Conservation (phyloP, 495 filamentous ascomycete species). For the Achaetomiella virescens region DNA sequence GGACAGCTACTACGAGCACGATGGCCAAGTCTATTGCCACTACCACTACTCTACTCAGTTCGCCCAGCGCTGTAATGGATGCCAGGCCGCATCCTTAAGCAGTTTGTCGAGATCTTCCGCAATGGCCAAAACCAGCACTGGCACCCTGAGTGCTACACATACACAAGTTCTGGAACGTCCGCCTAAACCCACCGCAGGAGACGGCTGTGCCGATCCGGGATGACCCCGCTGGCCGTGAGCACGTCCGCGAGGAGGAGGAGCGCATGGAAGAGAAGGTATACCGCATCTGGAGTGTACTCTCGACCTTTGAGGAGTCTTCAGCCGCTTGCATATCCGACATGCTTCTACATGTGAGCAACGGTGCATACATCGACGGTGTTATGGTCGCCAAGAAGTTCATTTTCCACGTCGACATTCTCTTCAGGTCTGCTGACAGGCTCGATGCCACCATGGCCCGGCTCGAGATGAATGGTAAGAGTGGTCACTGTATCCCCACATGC, state of each 20-base stretch:
- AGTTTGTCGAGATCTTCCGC: conserved; percentile 97
- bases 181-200: conserved; percentile 52
- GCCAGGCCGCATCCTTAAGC: conserved; percentile 96
- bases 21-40: conserved; percentile 94
- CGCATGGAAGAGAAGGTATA: conserved; percentile 97
- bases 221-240: conserved; percentile 65
- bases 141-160: conserved; percentile 99
- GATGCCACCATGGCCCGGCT: conserved; percentile 62
- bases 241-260: conserved; percentile 79
- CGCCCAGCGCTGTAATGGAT: conserved; percentile 92
- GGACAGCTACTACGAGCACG: conserved; percentile 98
- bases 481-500: not conserved
- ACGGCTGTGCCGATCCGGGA: conserved; percentile 51
- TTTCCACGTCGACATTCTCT: conserved; percentile 88
- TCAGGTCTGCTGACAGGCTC: conserved; percentile 79
- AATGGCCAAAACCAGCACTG: conserved; percentile 98
- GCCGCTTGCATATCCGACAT: conserved; percentile 99
- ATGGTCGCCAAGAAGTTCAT: conserved; percentile 97
- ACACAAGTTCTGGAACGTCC: conserved; percentile 99
- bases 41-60: conserved; percentile 99
- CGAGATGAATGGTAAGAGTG: conserved; percentile 64
- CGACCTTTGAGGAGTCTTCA: conserved; percentile 94
- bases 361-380: conserved; percentile 90
- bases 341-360: conserved; percentile 98
- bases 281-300: conserved; percentile 95